These are phyloP conservation scores for Gymnopilus junonius DNA, from an alignment of 768 basidiomycete genomes.

Conservation along the genomic window DNA sequence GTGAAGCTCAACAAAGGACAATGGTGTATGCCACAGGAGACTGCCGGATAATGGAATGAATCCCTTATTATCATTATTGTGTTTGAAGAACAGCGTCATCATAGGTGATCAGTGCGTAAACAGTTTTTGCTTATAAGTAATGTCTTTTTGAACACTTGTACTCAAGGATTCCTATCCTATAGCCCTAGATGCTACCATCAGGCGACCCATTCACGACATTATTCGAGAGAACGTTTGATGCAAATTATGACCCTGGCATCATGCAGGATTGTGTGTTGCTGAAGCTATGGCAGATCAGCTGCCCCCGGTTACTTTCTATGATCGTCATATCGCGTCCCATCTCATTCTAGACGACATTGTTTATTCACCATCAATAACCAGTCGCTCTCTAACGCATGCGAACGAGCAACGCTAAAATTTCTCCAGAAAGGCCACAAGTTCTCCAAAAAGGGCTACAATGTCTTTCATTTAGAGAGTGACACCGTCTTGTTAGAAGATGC, in stretches of 20 bases:
- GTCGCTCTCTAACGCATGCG: background rate
- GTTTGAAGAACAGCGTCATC: too few relatives aligned
- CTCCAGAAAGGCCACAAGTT: background rate
- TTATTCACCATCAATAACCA: background rate
- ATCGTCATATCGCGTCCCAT: constrained; percentile 3
- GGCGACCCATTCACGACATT: background rate
- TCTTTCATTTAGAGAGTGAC: background rate
- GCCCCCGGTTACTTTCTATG: constrained; percentile 7
- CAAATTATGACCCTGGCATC: background rate
- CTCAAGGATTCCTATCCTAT: too few relatives aligned
- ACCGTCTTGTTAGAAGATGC: background rate
- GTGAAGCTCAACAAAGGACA: too few relatives aligned
- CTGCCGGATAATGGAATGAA: too few relatives aligned
- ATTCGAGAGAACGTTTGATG: background rate
- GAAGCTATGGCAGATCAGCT: background rate
- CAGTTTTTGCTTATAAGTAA: too few relatives aligned
- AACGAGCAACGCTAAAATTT: background rate
- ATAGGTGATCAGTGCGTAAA: too few relatives aligned
- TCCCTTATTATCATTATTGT: too few relatives aligned
- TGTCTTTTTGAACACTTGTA: too few relatives aligned
- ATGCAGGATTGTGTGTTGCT: background rate
- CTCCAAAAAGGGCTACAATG: background rate
- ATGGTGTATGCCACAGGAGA: too few relatives aligned
- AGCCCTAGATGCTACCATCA: background rate
- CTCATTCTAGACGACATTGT: background rate